A percentile compares a stretch with the other conserved stretches of the same genome.
Conservation (phyloP, 129 eudicot species). For the Centaurea solstitialis region DNA sequence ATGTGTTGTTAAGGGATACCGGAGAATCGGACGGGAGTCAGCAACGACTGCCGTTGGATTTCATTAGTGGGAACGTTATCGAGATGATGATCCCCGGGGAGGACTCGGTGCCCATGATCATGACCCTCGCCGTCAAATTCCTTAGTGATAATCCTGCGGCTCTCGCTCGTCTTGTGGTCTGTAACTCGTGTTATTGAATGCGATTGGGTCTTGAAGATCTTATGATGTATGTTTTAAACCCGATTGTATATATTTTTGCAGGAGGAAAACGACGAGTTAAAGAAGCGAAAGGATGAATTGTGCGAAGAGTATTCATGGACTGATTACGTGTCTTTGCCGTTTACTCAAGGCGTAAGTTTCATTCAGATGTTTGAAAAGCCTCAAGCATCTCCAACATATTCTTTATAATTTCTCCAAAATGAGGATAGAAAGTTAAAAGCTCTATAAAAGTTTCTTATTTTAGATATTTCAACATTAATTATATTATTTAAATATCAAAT, state of each 20-base stretch:
- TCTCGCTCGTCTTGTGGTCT: slow-evolving; percentile 64
- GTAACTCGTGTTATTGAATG: slow-evolving; percentile 15
- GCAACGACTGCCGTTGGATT: slow-evolving; percentile 56
- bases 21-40: slow-evolving; percentile 51
- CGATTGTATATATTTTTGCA: slow-evolving; percentile 23
- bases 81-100: slow-evolving; percentile 99
- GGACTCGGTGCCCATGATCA: slow-evolving; percentile 91
- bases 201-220: neutral
- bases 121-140: slow-evolving; percentile 86
- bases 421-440: too few relatives aligned
- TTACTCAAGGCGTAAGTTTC: slow-evolving; percentile 72
- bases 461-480: too few relatives aligned
- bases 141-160: slow-evolving; percentile 69
- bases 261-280: slow-evolving; percentile 74
- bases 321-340: slow-evolving; percentile 67
- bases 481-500: too few relatives aligned
- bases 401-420: neutral
- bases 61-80: slow-evolving; percentile 71
- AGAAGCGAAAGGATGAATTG: slow-evolving; percentile 51
- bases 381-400: neutral
- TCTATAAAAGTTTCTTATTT: too few relatives aligned
- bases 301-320: slow-evolving; percentile 64
- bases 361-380: slow-evolving; percentile 9
- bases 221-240: neutral
- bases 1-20: slow-evolving; percentile 64